Base-by-base conservation (phyloP, 805 yeast genomes). In the Tetrapisispora pingtungensis region DNA sequence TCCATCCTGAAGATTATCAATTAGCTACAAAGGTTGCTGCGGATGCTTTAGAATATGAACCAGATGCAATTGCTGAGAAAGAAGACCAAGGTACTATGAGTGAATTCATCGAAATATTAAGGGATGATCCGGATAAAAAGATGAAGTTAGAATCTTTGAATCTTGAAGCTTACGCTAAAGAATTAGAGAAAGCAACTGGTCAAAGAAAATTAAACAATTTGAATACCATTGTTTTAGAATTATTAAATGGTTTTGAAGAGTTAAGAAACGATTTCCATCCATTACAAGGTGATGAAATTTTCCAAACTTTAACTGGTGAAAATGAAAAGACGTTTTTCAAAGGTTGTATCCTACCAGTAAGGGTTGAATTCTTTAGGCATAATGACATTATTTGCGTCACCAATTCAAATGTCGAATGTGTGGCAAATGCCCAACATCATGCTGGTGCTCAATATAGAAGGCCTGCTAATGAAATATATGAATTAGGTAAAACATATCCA, bases 1-100 rank as follows among this genome's bases (percentile, higher is more conserved):
- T 93, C 39, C 99, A 93, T 57, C 97, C 97, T 7, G 97, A 93
- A 65, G 99, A 93, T 66, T 93, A 93, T 62, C 95, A 86, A 51
- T 72, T 93, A 53, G 97, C 97, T 3, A 78, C 93, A 41, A 93
- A 93, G 62, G 93, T 93, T 89, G 97, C 97, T 7, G 93, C 96
- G 1, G 98, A 93, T 69, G 97, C 98, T 1, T 73, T 93, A 51
- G 98, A 90, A 61, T 74, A 89, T 51, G 96, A 88, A 55, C 98
- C 94, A 56, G 97, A 90, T 63, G 96, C 88, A 51, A 72, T 85
- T 57, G 82, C 80, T 2, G 89, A 82, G 45, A 62, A 62, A 47
- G 67, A 64, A 48, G 64, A 60, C 19, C 65, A 60, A 41, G 74
- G 71, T 41, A 49, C 64, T 1, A 62, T 62, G 67, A 61, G 66